Base-by-base conservation (phyloP, 768 basidiomycete species). In the Dendrothele bispora region DNA sequence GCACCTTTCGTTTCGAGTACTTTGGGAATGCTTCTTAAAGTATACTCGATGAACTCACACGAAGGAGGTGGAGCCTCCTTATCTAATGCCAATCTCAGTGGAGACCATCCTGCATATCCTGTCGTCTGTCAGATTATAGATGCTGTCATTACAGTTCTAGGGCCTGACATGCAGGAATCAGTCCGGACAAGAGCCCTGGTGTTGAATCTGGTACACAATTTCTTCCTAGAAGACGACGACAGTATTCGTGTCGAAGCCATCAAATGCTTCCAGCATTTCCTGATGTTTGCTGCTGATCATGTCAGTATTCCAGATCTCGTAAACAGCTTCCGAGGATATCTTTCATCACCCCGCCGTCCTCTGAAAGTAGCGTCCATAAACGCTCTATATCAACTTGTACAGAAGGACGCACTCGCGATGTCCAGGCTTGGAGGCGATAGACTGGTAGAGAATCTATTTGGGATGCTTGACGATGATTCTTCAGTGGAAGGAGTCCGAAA, bases 291-390 rank as follows among this genome's bases (percentile, higher is more conserved):
- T 1, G 87, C 93, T 0, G 83, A 90, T 52, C 78, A 91, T 44
- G 83, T 92, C 48, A 77, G 93, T 50, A 80, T 94, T 11, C 88
- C 92, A 1, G 81, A 83, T 29, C 75, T 95, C 7, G 87, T 98
- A 21, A 71, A 77, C 34, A 83, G 78, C 28, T 92, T 98, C 66
- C 79, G 90, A 36, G 69, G 73, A 1, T 82, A 98, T 64, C 77
- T 98, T 18, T 80, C 82, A 1, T 95, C 93, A 1, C 76, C 86
- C 7, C 78, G 90, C 14, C 72, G 92, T 32, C 89, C 92, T 5
- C 77, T 97, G 46, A 97, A 95, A 67, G 77, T 95, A 5, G 94
- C 95, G 10, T 91, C 95, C 1, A 95, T 98, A 64, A 92, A 98
- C 61, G 93, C 91, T 0, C 70, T 99, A 5, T 99, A 99, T 64